A percentile compares a stretch with the other conserved stretches of the same genome.
These are phyloP conservation scores for Mycena galericulata DNA, from an alignment of 768 basidiomycete genomes.

Conservation along the genomic window DNA sequence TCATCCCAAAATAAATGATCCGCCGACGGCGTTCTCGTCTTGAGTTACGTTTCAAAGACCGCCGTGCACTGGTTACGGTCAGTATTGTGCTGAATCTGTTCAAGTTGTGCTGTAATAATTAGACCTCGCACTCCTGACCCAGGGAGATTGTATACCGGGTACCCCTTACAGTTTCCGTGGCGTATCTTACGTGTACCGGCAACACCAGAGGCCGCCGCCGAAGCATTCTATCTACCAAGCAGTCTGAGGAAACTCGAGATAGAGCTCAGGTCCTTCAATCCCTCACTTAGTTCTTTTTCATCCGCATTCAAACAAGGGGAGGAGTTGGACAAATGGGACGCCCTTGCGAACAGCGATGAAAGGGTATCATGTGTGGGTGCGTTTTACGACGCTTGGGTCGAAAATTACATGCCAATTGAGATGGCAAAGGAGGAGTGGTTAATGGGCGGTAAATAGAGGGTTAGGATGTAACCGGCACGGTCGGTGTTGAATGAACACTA, in stretches of 20 bases:
- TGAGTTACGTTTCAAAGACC: not conserved
- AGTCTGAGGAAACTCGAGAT: not conserved
- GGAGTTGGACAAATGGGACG: not conserved
- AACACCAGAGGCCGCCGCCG: not conserved
- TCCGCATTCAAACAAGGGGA: not conserved
- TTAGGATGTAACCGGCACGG: not conserved
- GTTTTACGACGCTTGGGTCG: not conserved
- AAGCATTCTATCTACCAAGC: not conserved
- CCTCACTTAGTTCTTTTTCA: not conserved
- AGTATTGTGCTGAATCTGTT: not conserved
- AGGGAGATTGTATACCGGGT: not conserved
- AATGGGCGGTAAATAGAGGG: not conserved
- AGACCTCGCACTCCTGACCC: not conserved
- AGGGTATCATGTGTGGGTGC: not conserved
- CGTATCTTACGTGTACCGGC: not conserved
- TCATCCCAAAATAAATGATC: not conserved
- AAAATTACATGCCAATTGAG: not conserved
- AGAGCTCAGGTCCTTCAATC: not conserved
- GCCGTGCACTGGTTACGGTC: not conserved
- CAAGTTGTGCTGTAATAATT: not conserved
- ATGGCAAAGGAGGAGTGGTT: conserved; percentile 8
- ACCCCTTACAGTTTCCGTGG: not conserved
- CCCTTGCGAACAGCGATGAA: not conserved
- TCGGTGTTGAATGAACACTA: not conserved
- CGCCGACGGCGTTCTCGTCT: not conserved